These are phyloP conservation scores for Rhamnella rubrinervis DNA, from an alignment of 331 rosid genomes.

Conservation along the genomic window DNA sequence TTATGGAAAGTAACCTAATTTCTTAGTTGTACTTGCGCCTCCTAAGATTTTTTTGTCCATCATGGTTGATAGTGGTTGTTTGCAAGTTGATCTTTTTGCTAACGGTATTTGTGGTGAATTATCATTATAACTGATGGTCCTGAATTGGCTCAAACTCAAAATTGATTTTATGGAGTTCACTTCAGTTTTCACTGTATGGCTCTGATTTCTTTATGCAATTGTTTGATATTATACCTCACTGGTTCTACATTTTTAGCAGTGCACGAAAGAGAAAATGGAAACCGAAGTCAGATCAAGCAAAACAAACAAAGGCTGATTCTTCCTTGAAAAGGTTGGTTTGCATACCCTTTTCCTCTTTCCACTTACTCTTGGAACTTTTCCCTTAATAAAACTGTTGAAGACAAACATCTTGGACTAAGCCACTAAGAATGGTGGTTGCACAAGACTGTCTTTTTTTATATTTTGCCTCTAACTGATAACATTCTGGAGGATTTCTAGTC, in stretches of 20 bases:
- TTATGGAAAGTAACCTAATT: too few species aligned
- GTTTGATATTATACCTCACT: constrained; percentile 10
- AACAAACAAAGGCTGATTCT: neutral
- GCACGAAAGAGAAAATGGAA: constrained; percentile 31
- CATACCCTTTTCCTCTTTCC: neutral
- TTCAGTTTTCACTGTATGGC: neutral
- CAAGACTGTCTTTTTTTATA: neutral
- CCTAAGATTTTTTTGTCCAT: neutral
- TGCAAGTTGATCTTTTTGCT: neutral
- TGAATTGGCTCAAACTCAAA: neutral
- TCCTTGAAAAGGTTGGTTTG: constrained; percentile 5
- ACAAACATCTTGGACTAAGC: neutral
- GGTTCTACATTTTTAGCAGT: constrained; percentile 38
- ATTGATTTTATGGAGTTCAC: constrained; percentile 18
- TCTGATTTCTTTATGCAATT: neutral
- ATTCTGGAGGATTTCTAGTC: constrained; percentile 32
- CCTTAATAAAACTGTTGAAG: neutral
- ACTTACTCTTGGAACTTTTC: neutral
- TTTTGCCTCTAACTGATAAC: constrained; percentile 14
- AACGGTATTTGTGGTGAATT: too few species aligned
- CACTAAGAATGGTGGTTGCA: neutral
- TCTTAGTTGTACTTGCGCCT: neutral
- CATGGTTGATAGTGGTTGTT: neutral
- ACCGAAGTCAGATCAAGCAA: constrained; percentile 14
- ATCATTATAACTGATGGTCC: too few species aligned